phyloP scores from a whole-genome alignment of 805 yeast genomes.

The Ogataea glucozyma region DNA sequence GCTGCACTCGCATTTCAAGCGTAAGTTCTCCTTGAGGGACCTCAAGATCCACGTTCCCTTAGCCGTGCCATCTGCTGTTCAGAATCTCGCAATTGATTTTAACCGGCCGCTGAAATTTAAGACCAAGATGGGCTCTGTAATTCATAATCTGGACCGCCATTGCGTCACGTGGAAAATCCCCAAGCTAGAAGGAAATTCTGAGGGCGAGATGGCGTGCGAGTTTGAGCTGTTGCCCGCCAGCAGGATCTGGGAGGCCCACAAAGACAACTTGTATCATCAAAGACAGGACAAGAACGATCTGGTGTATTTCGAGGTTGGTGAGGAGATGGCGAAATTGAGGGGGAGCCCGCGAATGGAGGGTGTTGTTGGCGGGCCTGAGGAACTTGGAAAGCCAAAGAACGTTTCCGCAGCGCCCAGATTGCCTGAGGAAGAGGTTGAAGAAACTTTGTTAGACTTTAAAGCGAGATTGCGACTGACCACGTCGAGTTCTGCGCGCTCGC shows the following conservation, averaged over 20 bases:
- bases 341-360: slow-evolving; percentile 2
- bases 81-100: slow-evolving; percentile 39
- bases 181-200: slow-evolving; percentile 56
- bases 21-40: slow-evolving; percentile 59
- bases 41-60: slow-evolving; percentile 65
- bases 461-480: too few relatives aligned
- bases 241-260: slow-evolving; percentile 16
- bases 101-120: slow-evolving; percentile 62
- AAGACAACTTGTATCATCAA: slow-evolving; percentile 25
- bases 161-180: slow-evolving; percentile 73
- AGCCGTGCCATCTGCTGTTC: slow-evolving; percentile 24
- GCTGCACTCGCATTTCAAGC: slow-evolving; percentile 61
- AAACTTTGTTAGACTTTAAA: too few relatives aligned
- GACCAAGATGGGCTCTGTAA: slow-evolving; percentile 69
- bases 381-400: too few relatives aligned
- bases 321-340: slow-evolving; percentile 24
- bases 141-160: slow-evolving; percentile 68
- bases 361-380: too few relatives aligned
- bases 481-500: too few relatives aligned
- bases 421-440: too few relatives aligned
- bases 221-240: slow-evolving; percentile 34
- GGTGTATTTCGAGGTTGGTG: slow-evolving; percentile 37
- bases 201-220: slow-evolving; percentile 38
- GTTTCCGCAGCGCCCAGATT: too few relatives aligned
- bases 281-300: slow-evolving; percentile 38